Evolutionary conservation across 257 asterid genomes (phyloP), one percentile per base, ranked within the genome.

Genomic region (Penstemon eatonii): DNA sequence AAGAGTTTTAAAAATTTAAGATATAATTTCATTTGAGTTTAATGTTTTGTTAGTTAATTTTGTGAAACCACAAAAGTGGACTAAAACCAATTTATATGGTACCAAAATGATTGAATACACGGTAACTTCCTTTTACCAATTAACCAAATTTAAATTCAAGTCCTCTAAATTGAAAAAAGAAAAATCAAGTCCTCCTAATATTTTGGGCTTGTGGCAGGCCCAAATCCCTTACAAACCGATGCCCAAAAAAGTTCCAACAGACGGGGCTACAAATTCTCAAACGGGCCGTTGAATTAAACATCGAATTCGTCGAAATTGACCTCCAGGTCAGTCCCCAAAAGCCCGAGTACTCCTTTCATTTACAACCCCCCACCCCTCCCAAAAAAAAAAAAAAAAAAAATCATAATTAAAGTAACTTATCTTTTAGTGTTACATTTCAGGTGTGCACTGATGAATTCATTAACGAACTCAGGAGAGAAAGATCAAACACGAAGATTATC

Each of bases 281-380:
- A 46, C 72, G 83, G 71, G 95, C 91, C 49, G 60, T 81, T 49
- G 79, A 78, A 57, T 58, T 78, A 61, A 85, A 76, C 67, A 74
- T 85, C n/a, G 91, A 87, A 63, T 85, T 85, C 70, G 79, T 87
- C 19, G 87, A 83, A 68, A 69, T 87, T 8, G 83, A 74, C 42
- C 45, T 63, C 18, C 63, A 87, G 91, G 95, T 83, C 5, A 58
- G 79, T 12, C 43, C 1, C 11, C 6, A 37, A 12, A 8, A 36
- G 15, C 44, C 44, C 25, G 10, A 15, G 18, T 15, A 54, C 5
- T 2, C 1, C 4, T 54, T 11, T 3, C 33, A 1, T 15, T 15
- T 15, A 15, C 33, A 1, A 25, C 33, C 33, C 0, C 33, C 33
- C 33, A 0, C 33, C 33, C 33, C 10, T 4, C 1, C 47, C 12